Base-by-base conservation (phyloP, 2,329 filamentous ascomycete species). In the Trichoderma sp. region DNA sequence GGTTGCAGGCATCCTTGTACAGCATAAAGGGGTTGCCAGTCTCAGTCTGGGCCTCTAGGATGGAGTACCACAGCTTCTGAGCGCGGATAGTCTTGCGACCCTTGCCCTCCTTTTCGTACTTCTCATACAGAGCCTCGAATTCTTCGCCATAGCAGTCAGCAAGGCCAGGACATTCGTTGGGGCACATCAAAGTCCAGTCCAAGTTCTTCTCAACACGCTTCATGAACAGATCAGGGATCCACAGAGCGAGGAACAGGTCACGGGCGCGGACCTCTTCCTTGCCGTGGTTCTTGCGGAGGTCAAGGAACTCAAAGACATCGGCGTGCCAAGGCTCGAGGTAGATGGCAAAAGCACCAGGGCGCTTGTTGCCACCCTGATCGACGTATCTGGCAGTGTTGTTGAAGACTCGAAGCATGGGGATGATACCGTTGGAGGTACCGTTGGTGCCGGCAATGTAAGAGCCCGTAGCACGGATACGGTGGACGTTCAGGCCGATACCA, bases 221-320 rank as follows among this genome's bases (percentile, higher is more conserved):
- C 96, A 99, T 99, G 89, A 99, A 99, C 56, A 99, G 88, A 85
- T 99, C 96, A 18, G 96, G 94, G 69, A 97, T 97, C 96, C 96
- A 99, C 61, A 99, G 87, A 70, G 95, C 96, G 72, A 97, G 93
- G 89, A 99, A 99, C 63, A 99, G 87, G 80, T 99, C 96, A 78
- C 96, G 94, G 72, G 96, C 96, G 76, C 96, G 94, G 74, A 97
- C 89, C 83, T 99, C 96, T 80, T 99, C 96, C 84, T 99, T 99
- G 75, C 96, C 96, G 81, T 99, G 96, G 83, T 99, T 99, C 90
- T 99, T 99, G 77, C 96, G 91, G 66, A 99, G 89, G 77, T 99
- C 96, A 73, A 99, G 89, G 84, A 97, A 99, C 81, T 97, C 91
- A 74, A 98, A 97, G 71, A 99, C 91, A 81, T 99, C 96, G 2